These are phyloP conservation scores for Colletotrichum sp. DNA, from an alignment of 2,329 filamentous ascomycete genomes.

Conservation along the genomic window DNA sequence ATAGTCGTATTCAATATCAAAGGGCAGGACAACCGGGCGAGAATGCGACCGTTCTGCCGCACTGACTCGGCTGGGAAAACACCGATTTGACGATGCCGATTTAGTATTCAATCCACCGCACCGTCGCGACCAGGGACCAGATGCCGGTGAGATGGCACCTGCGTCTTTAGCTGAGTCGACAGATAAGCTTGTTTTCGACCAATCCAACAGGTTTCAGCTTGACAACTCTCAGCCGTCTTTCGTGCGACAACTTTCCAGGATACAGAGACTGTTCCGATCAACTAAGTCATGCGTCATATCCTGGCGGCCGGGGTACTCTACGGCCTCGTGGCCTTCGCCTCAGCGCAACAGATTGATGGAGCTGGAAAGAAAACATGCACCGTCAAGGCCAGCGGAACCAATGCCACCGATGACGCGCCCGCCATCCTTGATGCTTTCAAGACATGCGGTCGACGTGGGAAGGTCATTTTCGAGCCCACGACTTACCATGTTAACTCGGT, in stretches of 20 bases:
- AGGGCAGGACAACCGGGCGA: neutral
- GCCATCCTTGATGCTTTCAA: constrained; percentile 35
- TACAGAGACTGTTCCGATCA: neutral
- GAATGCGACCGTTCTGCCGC: neutral
- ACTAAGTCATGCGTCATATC: neutral
- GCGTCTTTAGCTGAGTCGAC: neutral
- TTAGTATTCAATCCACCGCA: neutral
- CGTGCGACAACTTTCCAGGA: neutral
- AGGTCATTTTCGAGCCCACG: constrained; percentile 34
- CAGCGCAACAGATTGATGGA: neutral
- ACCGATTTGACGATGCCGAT: constrained; percentile 5
- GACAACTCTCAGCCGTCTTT: neutral
- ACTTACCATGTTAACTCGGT: constrained; percentile 34
- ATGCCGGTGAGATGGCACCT: neutral
- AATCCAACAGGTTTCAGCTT: neutral
- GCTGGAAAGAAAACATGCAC: constrained; percentile 26
- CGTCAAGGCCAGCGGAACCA: constrained; percentile 25
- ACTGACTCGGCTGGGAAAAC: neutral
- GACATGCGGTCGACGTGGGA: constrained; percentile 28
- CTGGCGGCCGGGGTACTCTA: neutral
- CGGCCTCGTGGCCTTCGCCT: neutral
- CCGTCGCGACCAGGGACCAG: neutral
- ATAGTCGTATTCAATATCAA: neutral
- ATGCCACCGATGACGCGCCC: constrained; percentile 33
- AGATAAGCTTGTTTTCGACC: neutral